Conservation (phyloP, 1,139 yeast genomes). For the Debaryomyces robertsiae region DNA sequence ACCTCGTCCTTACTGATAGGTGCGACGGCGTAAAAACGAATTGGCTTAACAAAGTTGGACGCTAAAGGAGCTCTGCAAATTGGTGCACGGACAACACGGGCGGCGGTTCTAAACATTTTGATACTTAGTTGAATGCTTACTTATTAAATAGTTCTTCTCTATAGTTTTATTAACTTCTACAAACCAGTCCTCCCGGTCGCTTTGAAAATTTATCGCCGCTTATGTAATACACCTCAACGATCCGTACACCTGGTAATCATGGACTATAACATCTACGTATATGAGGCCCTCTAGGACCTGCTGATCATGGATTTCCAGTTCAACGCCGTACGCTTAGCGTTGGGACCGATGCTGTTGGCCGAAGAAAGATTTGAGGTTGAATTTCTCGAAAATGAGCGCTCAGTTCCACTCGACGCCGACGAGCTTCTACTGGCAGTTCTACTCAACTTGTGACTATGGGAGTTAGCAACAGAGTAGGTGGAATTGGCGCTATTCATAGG, state of each 20-base stretch:
- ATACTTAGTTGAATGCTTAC: conserved; percentile 3
- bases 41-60: conserved; percentile 30
- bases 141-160: too few relatives aligned
- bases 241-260: too few relatives aligned
- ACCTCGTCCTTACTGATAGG: conserved; percentile 53
- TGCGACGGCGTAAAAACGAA: conserved; percentile 51
- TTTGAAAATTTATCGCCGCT: conserved; percentile 5
- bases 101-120: conserved; percentile 42
- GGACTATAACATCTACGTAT: not conserved
- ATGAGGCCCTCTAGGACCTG: conserved; percentile 1
- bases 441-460: conserved; percentile 29
- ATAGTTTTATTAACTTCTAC: too few relatives aligned
- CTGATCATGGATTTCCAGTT: conserved; percentile 44
- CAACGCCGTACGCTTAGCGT: conserved; percentile 47
- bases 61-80: conserved; percentile 32
- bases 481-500: conserved; percentile 12
- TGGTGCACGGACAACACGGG: conserved; percentile 43
- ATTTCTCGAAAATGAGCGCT: conserved; percentile 24
- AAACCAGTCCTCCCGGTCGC: too few relatives aligned
- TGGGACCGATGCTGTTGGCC: conserved; percentile 14
- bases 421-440: conserved; percentile 37
- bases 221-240: conserved; percentile 1
- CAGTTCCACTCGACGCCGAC: conserved; percentile 25
- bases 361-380: conserved; percentile 6
- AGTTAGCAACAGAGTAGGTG: conserved; percentile 14